Evolutionary conservation across 768 basidiomycete genomes (phyloP), one percentile per base, ranked within the genome.

Genomic region (Coprinellus aureogranulatus): DNA sequence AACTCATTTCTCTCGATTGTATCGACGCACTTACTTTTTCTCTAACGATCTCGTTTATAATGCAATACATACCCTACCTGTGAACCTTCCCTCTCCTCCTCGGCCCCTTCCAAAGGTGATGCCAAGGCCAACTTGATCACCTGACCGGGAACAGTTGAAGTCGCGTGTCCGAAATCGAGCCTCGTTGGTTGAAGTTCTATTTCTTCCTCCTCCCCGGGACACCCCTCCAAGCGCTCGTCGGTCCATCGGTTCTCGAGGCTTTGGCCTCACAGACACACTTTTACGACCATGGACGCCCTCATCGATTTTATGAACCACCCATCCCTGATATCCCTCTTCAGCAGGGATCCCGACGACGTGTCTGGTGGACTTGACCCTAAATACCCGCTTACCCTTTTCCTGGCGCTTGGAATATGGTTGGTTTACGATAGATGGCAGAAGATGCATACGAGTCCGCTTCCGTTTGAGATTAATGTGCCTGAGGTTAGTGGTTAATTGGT

Each of bases 361-460:
- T 75, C 74, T 31, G 81, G 75, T 62, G 75, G 81, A 14, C 70
- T 85, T 53, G 87, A 88, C 70, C 77, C 87, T 48, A 60, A 89
- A 50, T 89, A 87, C 72, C 80, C 85, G 30, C 74, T 90, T 25
- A 80, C 86, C 1, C 67, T 85, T 27, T 90, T 89, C 75, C 84
- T 91, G 61, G 88, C 82, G 39, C 76, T 89, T 58, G 90, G 91
- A 42, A 90, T 93, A 59, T 92, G 85, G 77, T 77, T 92, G 26
- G 88, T 93, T 45, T 81, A 86, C 63, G 76, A 84, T 72, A 84
- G 89, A 41, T 88, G 90, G 70, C 83, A 87, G 65, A 85, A 84
- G 63, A 81, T 85, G 50, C 81, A 82, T 61, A 94, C 90, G 65
- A 84, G 85, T 49, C 84, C 90, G 0, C 81, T 92, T 2, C 79